Base-by-base conservation (phyloP, 1,284 basidiomycete genomes). In the Leccinum holopus region DNA sequence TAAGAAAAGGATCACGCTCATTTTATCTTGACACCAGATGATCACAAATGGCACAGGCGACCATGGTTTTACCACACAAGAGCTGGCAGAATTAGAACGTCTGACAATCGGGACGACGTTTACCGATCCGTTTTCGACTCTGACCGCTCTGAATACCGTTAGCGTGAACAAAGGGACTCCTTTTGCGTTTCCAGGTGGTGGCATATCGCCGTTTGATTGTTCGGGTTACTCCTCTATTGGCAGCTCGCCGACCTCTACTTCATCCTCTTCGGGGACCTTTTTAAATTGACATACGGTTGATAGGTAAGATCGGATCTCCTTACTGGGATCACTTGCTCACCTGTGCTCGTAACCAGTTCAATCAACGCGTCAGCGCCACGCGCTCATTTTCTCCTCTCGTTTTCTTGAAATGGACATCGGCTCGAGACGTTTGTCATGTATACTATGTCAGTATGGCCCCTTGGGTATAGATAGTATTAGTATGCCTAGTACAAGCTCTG, bases 121-220 rank as follows among this genome's bases (percentile, higher is more conserved):
- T 47, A 72, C 60, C 2, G 71, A 70, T 60, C 69, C 69, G 0
- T 70, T 73, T 63, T 63, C 61, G 12, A 53, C 55, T 8, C 10
- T 63, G 10, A 16, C 44, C 2, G 25, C 49, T 21, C 12, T 47
- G 44, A 7, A 47, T 47, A 47, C 44, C n/a, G 1, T 59, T 5
- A 41, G 57, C 6, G 6, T 58, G 25, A 59, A 57, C 30, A 25
- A 57, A 32, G 37, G 16, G 35, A 60, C 52, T 32, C 55, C 41
- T 41, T 60, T 21, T 55, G 1, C 57, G 3, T 64, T 63, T n/a
- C 14, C 58, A 21, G 58, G 33, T 7, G 33, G 10, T 7, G 2
- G 56, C 5, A 58, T 72, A 18, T 57, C 69, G 1, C 69, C 71
- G 0, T 63, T 71, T 37, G 71, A 70, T 52, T 59, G 30, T 51